These are phyloP conservation scores for Cicer chorassanicum DNA, from an alignment of 306 rosid genomes.

Conservation along the genomic window DNA sequence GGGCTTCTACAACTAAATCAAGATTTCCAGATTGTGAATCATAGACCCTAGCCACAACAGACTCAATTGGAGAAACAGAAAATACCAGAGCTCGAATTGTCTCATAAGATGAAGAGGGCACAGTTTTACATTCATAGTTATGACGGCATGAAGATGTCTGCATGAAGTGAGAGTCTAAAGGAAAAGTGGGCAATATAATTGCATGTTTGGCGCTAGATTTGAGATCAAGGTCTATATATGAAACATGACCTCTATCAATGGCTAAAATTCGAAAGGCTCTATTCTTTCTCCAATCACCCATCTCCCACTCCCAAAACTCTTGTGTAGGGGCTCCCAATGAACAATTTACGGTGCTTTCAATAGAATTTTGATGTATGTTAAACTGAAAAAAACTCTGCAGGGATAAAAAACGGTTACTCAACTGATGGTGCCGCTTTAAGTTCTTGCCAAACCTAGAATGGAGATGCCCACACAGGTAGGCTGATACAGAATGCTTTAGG, in stretches of 20 bases:
- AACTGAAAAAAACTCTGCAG: slow-evolving; percentile 64
- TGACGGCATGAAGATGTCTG: slow-evolving; percentile 54
- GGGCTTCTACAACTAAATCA: slow-evolving; percentile 62
- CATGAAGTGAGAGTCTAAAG: slow-evolving; percentile 90
- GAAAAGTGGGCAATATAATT: slow-evolving; percentile 87
- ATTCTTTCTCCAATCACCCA: slow-evolving; percentile 95
- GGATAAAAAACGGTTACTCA: slow-evolving; percentile 50
- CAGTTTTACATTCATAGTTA: slow-evolving; percentile 65
- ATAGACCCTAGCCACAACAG: slow-evolving; percentile 73
- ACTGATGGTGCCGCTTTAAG: slow-evolving; percentile 85
- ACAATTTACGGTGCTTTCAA: slow-evolving; percentile 61
- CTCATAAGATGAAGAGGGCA: slow-evolving; percentile 63
- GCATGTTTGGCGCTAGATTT: slow-evolving; percentile 58
- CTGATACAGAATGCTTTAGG: slow-evolving; percentile 81
- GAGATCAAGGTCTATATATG: slow-evolving; percentile 77
- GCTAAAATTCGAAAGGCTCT: slow-evolving; percentile 83
- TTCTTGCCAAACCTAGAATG: slow-evolving; percentile 82
- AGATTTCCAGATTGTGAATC: slow-evolving; percentile 66
- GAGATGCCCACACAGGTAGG: slow-evolving; percentile 93
- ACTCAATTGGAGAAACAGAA: slow-evolving; percentile 65
- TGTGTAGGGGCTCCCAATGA: slow-evolving; percentile 54
- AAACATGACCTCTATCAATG: slow-evolving; percentile 81
- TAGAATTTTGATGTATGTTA: slow-evolving; percentile 59
- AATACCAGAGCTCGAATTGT: slow-evolving; percentile 80
- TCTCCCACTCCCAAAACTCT: slow-evolving; percentile 99